Evolutionary conservation across 441 rosid genomes (phyloP).

Genomic region (Eutrema salsugineum): DNA sequence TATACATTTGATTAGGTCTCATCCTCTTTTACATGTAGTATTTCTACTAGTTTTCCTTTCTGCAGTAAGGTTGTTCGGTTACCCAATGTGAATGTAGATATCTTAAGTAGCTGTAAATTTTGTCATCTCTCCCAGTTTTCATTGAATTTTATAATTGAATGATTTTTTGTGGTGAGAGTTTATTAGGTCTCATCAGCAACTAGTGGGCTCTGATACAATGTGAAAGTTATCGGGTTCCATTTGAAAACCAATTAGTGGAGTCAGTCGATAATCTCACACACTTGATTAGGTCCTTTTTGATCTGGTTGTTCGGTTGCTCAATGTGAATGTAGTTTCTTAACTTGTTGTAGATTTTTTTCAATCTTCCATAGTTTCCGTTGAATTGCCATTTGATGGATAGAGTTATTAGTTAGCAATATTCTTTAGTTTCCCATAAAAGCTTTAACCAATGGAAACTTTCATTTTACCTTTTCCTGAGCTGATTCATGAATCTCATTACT

Average conservation of each 20-base stretch:
- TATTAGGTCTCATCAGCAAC: not conserved
- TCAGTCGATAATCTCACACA: too few relatives aligned
- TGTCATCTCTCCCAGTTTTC: not conserved
- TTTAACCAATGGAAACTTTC: not conserved
- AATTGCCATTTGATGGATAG: not conserved
- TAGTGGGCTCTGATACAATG: too few relatives aligned
- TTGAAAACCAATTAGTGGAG: too few relatives aligned
- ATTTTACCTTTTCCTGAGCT: not conserved
- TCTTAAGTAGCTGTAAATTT: not conserved
- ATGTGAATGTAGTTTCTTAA: not conserved
- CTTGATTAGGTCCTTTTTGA: too few relatives aligned
- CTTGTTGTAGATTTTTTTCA: not conserved
- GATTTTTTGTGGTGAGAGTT: not conserved
- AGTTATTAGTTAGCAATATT: not conserved
- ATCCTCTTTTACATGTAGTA: not conserved
- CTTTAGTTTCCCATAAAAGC: not conserved
- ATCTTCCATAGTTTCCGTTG: not conserved
- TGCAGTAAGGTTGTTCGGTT: not conserved
- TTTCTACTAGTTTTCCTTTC: not conserved
- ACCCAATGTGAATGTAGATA: not conserved
- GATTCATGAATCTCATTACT: slow-evolving; percentile 6
- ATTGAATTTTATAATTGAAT: not conserved
- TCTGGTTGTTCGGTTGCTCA: not conserved
- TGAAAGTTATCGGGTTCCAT: too few relatives aligned
- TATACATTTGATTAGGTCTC: not conserved